These are phyloP conservation scores for Penicillium corylophilum DNA, from an alignment of 2,329 filamentous ascomycete genomes.

Conservation along the genomic window DNA sequence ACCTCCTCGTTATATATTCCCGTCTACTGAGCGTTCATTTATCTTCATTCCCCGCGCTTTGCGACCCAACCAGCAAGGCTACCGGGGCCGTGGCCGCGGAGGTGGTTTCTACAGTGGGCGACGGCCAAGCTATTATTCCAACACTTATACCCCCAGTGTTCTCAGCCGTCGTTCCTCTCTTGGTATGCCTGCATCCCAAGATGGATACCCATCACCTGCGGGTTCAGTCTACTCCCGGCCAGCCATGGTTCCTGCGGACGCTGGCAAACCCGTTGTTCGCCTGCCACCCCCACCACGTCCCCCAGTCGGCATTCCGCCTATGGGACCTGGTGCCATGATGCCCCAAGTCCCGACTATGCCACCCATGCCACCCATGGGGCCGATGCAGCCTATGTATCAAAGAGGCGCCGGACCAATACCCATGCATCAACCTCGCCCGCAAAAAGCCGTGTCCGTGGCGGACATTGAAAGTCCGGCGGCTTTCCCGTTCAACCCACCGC, in stretches of 20 bases:
- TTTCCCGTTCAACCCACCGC: conserved; percentile 58
- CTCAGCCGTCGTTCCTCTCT: conserved; percentile 84
- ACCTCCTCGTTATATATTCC: conserved; percentile 84
- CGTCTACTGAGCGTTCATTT: conserved; percentile 85
- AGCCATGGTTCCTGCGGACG: conserved; percentile 59
- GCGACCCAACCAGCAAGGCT: conserved; percentile 85
- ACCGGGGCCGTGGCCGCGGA: conserved; percentile 68
- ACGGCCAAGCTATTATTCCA: conserved; percentile 68
- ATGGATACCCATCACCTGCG: conserved; percentile 75
- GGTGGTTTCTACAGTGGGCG: conserved; percentile 68
- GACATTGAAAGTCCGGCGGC: conserved; percentile 82
- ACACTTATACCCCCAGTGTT: conserved; percentile 84
- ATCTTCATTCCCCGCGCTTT: conserved; percentile 96
- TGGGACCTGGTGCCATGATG: conserved; percentile 17
- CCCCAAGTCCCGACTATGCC: not conserved
- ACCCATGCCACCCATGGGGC: conserved; percentile 46
- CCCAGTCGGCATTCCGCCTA: conserved; percentile 25
- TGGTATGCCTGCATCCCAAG: conserved; percentile 65
- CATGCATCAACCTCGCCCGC: conserved; percentile 92
- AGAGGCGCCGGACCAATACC: conserved; percentile 62
- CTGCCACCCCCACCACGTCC: conserved; percentile 64
- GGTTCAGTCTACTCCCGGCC: conserved; percentile 73
- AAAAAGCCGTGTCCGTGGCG: conserved; percentile 89
- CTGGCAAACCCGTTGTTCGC: conserved; percentile 72
- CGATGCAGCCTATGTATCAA: conserved; percentile 58